Evolutionary conservation across 208 protist species (phyloP), one percentile per base, ranked within the genome.

Genomic region (Naegleria lovaniensis): DNA sequence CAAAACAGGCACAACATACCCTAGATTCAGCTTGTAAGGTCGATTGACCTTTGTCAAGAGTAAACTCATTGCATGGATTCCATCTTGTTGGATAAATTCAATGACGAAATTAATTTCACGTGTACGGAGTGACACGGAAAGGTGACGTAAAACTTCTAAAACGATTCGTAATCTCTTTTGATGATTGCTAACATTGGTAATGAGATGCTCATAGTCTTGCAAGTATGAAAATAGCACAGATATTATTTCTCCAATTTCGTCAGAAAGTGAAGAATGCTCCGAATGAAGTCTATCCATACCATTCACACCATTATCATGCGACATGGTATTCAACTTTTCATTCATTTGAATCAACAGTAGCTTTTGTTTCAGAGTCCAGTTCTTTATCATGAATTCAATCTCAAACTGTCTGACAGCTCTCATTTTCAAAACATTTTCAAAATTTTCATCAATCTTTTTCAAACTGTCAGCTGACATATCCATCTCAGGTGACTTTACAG

Each of bases 81-180:
- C 67, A 79, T 79, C 67, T 79, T 79, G 67, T 13, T 79, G 29
- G n/a, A 79, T 79, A 79, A 79, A 79, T 33, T 79, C 67, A 33
- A 33, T 79, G n/a, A 79, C 67, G 36, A 79, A 79, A 79, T 36
- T 79, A 36, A 79, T 79, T 13, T 79, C 67, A 13, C 67, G 16
- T 79, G 67, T 79, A 36, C 67, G 13, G 19, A 79, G n/a, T 0
- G 16, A 11, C 7, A 79, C 67, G 5, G 67, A 29, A 36, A 79
- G n/a, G 16, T 79, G 29, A 36, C 29, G 25, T 9, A 79, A 25
- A 36, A 33, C 9, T 2, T 79, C 67, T 33, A 79, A 79, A 6
- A 79, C 7, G 7, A 9, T 13, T 25, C n/a, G 7, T 9, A 79
- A 79, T 36, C 9, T 29, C n/a, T 33, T 79, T 25, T 29, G 29